Percentiles rank a stretch among this genome's conserved stretches.
Conservation (phyloP, 495 filamentous ascomycete genomes). For the Neurospora sp. region DNA sequence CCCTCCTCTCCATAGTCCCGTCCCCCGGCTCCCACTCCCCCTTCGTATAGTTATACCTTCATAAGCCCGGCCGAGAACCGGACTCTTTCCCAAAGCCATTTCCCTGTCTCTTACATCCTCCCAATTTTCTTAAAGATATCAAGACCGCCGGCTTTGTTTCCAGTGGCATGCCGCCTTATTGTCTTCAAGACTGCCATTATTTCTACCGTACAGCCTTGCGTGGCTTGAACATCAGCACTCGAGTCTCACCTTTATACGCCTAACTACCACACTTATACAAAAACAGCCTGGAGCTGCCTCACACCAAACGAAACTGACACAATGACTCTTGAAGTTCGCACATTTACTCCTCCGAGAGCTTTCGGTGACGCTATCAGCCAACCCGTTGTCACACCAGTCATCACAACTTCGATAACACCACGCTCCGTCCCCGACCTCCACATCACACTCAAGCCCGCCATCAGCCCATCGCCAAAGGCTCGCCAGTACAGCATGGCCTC, state of each 20-base stretch:
- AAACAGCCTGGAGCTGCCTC: conserved; percentile 16
- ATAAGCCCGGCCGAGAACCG: background rate
- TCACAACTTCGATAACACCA: conserved; percentile 6
- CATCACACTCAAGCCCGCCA: conserved; percentile 20
- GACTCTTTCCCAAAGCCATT: conserved; percentile 4
- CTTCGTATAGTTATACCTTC: background rate
- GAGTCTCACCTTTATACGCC: conserved; percentile 62
- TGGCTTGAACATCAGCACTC: conserved; percentile 68
- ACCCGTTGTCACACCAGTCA: conserved; percentile 20
- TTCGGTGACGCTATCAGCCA: conserved; percentile 53
- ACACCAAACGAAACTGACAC: conserved; percentile 9
- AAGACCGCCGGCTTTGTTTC: conserved; percentile 9
- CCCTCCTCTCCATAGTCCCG: background rate
- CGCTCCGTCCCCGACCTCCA: conserved; percentile 21
- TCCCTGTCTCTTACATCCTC: conserved; percentile 8
- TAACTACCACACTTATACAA: conserved; percentile 29
- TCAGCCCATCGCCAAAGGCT: conserved; percentile 16
- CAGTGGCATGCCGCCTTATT: conserved; percentile 69
- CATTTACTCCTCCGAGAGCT: conserved; percentile 60
- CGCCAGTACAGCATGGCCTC: conserved; percentile 21
- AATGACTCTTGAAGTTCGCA: conserved; percentile 44
- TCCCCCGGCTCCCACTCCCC: background rate
- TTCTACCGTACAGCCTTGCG: conserved; percentile 82
- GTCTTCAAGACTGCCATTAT: conserved; percentile 80
- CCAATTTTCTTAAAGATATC: background rate